Percentiles rank a stretch among this genome's conserved stretches.
These are phyloP conservation scores for Botrytis paeoniae DNA, from an alignment of 2,329 filamentous ascomycete genomes.

Conservation along the genomic window DNA sequence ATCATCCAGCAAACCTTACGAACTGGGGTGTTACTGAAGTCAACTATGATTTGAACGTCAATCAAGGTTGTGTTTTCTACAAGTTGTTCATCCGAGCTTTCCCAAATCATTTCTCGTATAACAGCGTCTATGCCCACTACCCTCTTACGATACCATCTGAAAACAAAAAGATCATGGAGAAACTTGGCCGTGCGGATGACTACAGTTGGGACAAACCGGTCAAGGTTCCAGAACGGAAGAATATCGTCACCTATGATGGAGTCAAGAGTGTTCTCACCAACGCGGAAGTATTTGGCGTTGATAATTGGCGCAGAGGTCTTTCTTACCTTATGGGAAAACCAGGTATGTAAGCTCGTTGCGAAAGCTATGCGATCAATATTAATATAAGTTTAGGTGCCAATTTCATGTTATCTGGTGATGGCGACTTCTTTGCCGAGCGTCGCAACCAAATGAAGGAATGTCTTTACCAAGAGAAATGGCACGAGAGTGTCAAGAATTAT, in stretches of 20 bases:
- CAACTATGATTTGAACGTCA: conserved; percentile 54
- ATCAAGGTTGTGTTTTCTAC: conserved; percentile 75
- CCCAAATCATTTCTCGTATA: conserved; percentile 70
- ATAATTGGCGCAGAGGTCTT: conserved; percentile 24
- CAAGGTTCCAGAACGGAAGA: conserved; percentile 16
- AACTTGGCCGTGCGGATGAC: conserved; percentile 45
- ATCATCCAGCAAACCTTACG: conserved; percentile 63
- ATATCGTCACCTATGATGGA: conserved; percentile 22
- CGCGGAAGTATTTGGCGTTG: conserved; percentile 36
- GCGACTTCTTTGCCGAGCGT: conserved; percentile 48
- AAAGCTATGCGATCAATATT: background rate
- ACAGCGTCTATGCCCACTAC: conserved; percentile 77
- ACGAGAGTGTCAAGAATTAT: conserved; percentile 60
- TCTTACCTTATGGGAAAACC: conserved; percentile 22
- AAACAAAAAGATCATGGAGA: conserved; percentile 66
- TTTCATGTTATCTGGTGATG: conserved; percentile 57
- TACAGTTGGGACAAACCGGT: conserved; percentile 29
- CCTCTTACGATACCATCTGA: conserved; percentile 63
- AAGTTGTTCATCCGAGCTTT: conserved; percentile 77
- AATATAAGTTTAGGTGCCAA: conserved; percentile 38
- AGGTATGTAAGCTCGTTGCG: conserved; percentile 1
- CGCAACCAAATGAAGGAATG: conserved; percentile 53
- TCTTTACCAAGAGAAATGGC: conserved; percentile 60
- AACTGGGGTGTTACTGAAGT: conserved; percentile 79
- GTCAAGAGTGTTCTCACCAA: conserved; percentile 35